These are phyloP conservation scores for Scheffersomyces lignicola DNA, from an alignment of 1,139 yeast species.

Conservation along the genomic window DNA sequence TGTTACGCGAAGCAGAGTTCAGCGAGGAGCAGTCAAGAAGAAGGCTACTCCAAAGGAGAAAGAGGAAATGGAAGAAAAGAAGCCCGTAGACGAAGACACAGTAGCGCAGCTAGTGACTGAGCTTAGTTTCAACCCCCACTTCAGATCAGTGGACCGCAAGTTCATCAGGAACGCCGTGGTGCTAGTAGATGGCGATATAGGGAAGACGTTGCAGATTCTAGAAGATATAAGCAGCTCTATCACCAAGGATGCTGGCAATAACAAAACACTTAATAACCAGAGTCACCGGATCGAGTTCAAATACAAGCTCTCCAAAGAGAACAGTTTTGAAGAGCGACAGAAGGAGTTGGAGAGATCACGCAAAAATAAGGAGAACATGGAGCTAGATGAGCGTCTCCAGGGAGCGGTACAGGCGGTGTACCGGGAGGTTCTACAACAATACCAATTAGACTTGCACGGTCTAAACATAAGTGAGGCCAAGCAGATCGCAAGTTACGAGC, in stretches of 20 bases:
- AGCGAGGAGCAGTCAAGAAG: conserved; percentile 15
- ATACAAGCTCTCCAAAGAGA: too few relatives aligned
- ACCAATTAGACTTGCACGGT: conserved; percentile 64
- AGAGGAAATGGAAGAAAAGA: conserved; percentile 1
- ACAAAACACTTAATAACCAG: too few relatives aligned
- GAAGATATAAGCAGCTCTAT: conserved; percentile 3
- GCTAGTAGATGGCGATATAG: conserved; percentile 41
- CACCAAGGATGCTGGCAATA: conserved; percentile 1
- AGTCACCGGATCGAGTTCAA: too few relatives aligned
- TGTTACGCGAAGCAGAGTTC: conserved; percentile 21
- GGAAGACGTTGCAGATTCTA: conserved; percentile 29
- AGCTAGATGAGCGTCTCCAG: too few relatives aligned
- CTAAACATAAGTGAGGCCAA: conserved; percentile 46
- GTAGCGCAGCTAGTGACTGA: neutral
- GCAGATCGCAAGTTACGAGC: conserved; percentile 26
- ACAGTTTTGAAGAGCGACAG: too few relatives aligned
- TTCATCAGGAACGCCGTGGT: conserved; percentile 38
- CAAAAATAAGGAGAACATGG: too few relatives aligned
- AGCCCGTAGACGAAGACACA: neutral
- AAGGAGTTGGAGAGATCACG: too few relatives aligned
- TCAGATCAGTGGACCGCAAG: conserved; percentile 9
- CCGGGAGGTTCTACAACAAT: too few relatives aligned
- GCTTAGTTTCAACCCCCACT: neutral
- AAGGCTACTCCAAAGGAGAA: neutral
- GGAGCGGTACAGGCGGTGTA: too few relatives aligned